phyloP scores from a whole-genome alignment of 192 early-diverging fungal genomes.

The Coemansia sp. region DNA sequence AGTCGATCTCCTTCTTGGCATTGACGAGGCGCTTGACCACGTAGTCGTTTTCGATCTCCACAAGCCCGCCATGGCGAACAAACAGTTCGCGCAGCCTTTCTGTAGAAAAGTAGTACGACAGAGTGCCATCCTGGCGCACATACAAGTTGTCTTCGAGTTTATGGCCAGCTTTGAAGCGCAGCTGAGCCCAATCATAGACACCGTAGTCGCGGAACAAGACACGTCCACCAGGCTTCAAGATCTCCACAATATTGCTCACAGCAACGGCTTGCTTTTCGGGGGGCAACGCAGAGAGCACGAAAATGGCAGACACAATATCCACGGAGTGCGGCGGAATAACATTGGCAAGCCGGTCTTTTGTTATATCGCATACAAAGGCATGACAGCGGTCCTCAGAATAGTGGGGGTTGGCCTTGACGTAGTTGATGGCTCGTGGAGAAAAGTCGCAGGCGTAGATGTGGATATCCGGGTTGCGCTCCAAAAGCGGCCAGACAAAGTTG shows the following conservation, averaged over 20 bases:
- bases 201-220: slow-evolving; percentile 95
- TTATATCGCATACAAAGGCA: slow-evolving; percentile 97
- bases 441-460: slow-evolving; percentile 96
- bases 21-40: slow-evolving; percentile 74
- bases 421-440: slow-evolving; percentile 84
- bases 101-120: slow-evolving; percentile 89
- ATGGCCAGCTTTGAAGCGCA: slow-evolving; percentile 92
- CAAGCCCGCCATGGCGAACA: slow-evolving; percentile 61
- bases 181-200: slow-evolving; percentile 96
- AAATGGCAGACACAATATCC: slow-evolving; percentile 93
- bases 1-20: slow-evolving; percentile 63
- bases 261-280: slow-evolving; percentile 85
- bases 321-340: slow-evolving; percentile 81
- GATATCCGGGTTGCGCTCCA: slow-evolving; percentile 80
- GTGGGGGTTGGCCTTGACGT: slow-evolving; percentile 79
- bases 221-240: slow-evolving; percentile 89
- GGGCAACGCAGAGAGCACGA: slow-evolving; percentile 92
- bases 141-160: slow-evolving; percentile 95
- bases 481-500: slow-evolving; percentile 92
- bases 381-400: slow-evolving; percentile 75
- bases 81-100: slow-evolving; percentile 66
- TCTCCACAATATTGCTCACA: slow-evolving; percentile 76
- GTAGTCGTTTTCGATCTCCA: slow-evolving; percentile 63
- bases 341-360: slow-evolving; percentile 66
- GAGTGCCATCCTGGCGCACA: slow-evolving; percentile 94